phyloP scores from a whole-genome alignment of 345 rosid genomes.

The Zanthoxylum bungeanum region DNA sequence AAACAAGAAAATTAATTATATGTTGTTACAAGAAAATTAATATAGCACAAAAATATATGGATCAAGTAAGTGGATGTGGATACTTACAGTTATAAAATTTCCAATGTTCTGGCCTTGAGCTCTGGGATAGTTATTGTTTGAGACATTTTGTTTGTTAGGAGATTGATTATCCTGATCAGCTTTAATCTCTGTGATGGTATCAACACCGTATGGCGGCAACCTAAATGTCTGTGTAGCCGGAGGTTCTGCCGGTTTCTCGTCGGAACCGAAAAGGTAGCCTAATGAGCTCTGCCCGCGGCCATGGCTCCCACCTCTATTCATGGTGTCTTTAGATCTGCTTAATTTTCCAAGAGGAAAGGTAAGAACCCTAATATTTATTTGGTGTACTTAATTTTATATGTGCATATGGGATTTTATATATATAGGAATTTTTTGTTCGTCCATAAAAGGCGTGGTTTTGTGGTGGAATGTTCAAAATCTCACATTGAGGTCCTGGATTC shows the following conservation, averaged over 20 bases:
- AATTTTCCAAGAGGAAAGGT: constrained; percentile 6
- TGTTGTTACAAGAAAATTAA: no score
- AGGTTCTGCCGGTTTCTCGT: constrained; percentile 44
- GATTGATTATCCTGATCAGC: constrained; percentile 15
- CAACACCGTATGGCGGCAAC: constrained; percentile 69
- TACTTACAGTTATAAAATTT: constrained; percentile 63
- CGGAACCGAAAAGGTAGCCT: constrained; percentile 71
- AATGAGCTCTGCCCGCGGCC: constrained; percentile 80
- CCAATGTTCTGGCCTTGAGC: constrained; percentile 63
- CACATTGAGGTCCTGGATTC: no score
- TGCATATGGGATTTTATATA: not conserved
- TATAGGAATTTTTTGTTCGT: no score
- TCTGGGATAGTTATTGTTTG: constrained; percentile 64
- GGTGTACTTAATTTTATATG: not conserved
- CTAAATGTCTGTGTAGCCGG: constrained; percentile 37
- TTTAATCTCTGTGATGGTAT: constrained; percentile 27
- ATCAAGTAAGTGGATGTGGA: not conserved
- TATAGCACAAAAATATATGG: not conserved
- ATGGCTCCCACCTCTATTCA: constrained; percentile 69
- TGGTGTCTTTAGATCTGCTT: constrained; percentile 19
- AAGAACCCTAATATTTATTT: constrained; percentile 39
- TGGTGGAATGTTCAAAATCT: no score
- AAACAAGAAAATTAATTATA: no score
- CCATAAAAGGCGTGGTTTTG: no score
- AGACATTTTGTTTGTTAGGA: constrained; percentile 23